These are phyloP conservation scores for Blastobotrys parvus DNA, from an alignment of 805 yeast genomes.

Conservation along the genomic window DNA sequence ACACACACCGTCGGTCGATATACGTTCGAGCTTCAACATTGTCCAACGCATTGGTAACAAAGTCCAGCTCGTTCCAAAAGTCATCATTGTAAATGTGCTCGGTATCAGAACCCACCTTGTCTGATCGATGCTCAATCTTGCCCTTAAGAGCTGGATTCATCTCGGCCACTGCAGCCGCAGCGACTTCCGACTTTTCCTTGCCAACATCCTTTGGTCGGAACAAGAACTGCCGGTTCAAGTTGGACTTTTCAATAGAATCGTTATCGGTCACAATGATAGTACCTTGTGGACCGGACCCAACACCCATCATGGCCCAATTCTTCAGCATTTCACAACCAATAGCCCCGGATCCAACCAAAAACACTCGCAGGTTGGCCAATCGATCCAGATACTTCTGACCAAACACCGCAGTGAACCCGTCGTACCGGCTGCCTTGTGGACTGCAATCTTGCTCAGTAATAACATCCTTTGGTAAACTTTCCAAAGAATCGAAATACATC, in stretches of 20 bases:
- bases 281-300: constrained; percentile 89
- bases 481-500: constrained; percentile 89
- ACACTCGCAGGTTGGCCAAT: constrained; percentile 70
- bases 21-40: constrained; percentile 97
- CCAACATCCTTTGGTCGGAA: constrained; percentile 96
- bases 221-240: constrained; percentile 91
- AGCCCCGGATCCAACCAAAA: constrained; percentile 97
- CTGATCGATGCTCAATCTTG: constrained; percentile 66
- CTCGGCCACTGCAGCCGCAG: constrained; percentile 69
- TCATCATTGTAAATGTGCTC: constrained; percentile 76
- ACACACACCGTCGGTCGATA: constrained; percentile 94
- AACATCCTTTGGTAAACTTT: constrained; percentile 66
- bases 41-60: constrained; percentile 94
- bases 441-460: constrained; percentile 60
- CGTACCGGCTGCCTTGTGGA: constrained; percentile 79
- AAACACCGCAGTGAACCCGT: constrained; percentile 90
- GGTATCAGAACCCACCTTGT: constrained; percentile 91
- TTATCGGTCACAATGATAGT: constrained; percentile 81
- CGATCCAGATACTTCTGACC: constrained; percentile 70
- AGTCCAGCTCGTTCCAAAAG: constrained; percentile 78
- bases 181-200: constrained; percentile 78
- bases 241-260: constrained; percentile 92
- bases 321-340: constrained; percentile 98
- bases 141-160: constrained; percentile 84
- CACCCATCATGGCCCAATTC: constrained; percentile 95